Percentiles rank a stretch among this genome's conserved stretches.
These are phyloP conservation scores for Perilla frutescens DNA, from an alignment of 257 asterid species.

Conservation along the genomic window DNA sequence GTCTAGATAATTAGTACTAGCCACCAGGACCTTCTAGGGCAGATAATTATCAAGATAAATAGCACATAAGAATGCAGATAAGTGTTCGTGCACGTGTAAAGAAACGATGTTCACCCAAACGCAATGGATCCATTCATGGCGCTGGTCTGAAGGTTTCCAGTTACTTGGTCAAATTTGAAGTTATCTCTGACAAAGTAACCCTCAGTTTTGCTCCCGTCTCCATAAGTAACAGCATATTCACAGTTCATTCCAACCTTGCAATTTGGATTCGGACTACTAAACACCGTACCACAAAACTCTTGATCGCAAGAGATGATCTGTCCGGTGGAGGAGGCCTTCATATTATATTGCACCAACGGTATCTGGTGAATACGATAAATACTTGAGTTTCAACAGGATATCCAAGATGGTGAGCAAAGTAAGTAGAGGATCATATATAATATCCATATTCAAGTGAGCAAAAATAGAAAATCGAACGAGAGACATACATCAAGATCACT, in stretches of 20 bases:
- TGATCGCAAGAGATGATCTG: slow-evolving; percentile 54
- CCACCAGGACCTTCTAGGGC: neutral
- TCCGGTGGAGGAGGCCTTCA: slow-evolving; percentile 59
- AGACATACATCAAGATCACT: slow-evolving; percentile 55
- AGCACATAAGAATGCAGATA: slow-evolving; percentile 1
- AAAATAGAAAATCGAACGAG: slow-evolving; percentile 6
- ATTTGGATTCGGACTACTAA: slow-evolving; percentile 39
- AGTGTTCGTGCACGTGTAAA: neutral
- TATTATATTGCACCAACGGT: slow-evolving; percentile 51
- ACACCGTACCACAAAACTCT: slow-evolving; percentile 50
- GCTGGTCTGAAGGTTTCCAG: slow-evolving; percentile 51
- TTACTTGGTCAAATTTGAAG: slow-evolving; percentile 53
- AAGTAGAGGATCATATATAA: neutral
- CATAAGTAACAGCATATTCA: slow-evolving; percentile 54
- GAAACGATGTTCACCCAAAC: slow-evolving; percentile 56
- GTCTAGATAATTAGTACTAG: neutral
- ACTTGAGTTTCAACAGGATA: slow-evolving; percentile 22
- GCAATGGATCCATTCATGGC: slow-evolving; percentile 54
- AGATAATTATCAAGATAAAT: neutral
- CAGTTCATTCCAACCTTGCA: slow-evolving; percentile 59
- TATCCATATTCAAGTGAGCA: neutral
- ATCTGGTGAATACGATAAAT: slow-evolving; percentile 46
- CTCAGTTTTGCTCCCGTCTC: slow-evolving; percentile 66
- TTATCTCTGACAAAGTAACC: slow-evolving; percentile 62
- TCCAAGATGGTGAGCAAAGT: neutral